Evolutionary conservation across 495 filamentous ascomycete genomes (phyloP).

Genomic region (Parachaetomium inaequale): DNA sequence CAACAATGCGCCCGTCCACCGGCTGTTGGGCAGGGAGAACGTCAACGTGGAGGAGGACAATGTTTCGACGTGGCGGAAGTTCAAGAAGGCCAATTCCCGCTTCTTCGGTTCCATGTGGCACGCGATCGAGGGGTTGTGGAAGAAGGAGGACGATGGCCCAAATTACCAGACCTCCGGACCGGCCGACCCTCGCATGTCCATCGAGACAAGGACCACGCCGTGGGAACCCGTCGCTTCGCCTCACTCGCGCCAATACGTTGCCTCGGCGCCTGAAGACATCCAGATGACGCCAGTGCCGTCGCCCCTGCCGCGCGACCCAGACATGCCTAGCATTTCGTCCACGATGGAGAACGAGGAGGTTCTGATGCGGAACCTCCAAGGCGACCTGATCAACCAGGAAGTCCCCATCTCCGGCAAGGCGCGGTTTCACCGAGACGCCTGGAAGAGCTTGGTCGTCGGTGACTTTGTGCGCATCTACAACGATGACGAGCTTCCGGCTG

Average conservation of each 20-base stretch:
- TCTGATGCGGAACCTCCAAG: conserved; percentile 42
- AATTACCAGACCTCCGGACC: conserved; percentile 32
- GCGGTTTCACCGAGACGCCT: conserved; percentile 84
- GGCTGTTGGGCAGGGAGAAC: conserved; percentile 83
- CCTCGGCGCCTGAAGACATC: conserved; percentile 58
- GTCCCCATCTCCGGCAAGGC: conserved; percentile 46
- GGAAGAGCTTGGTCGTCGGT: conserved; percentile 94
- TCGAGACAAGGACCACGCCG: conserved; percentile 56
- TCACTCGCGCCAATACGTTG: conserved; percentile 56
- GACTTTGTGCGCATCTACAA: conserved; percentile 97
- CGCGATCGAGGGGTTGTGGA: conserved; percentile 36
- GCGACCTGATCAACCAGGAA: conserved; percentile 49
- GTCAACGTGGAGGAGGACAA: conserved; percentile 89
- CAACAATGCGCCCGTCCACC: conserved; percentile 94
- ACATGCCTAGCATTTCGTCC: conserved; percentile 15
- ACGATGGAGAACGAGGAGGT: conserved; percentile 56
- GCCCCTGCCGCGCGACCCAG: conserved; percentile 53
- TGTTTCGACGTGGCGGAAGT: conserved; percentile 77
- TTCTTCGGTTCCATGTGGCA: conserved; percentile 57
- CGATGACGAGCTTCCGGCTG: conserved; percentile 91
- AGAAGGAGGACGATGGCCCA: conserved; percentile 44
- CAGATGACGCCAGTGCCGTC: conserved; percentile 96
- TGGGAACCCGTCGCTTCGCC: conserved; percentile 58
- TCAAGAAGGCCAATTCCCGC: conserved; percentile 85
- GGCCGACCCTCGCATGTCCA: conserved; percentile 57